Evolutionary conservation across 192 early-diverging fungal species (phyloP), one percentile per base, ranked within the genome.

Genomic region (Coemansia sp.): DNA sequence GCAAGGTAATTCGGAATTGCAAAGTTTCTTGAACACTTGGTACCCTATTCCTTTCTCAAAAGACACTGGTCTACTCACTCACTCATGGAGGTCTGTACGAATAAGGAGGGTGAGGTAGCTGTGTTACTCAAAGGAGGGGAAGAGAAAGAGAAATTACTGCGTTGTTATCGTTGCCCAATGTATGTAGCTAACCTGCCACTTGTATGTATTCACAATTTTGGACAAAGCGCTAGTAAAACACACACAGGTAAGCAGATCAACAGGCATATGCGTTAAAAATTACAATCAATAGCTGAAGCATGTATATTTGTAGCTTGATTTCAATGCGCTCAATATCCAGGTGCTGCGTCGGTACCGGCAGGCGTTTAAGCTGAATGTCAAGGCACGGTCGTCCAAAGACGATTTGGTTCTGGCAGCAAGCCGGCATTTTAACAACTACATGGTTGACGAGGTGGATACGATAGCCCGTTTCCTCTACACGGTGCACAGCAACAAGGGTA

Each of bases 391-490:
- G 22, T 74, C 81, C 5, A 82, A 82, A 48, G 81, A 82, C 12
- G 81, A 82, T 24, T 48, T 82, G 55, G 75, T 78, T 11, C 43
- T 68, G 24, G 75, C 81, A 1, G 69, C 68, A n/a, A 74, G 65
- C 41, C 62, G 71, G 18, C 81, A 82, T 55, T 82, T 71, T 47
- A 54, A 62, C 16, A 59, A 37, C 55, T 71, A 74, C 50, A 62
- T 66, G 23, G 81, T 82, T 16, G 75, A 82, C 37, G 81, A 82
- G 56, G 81, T 78, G 9, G 75, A 82, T 55, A 82, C 81, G 62
- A 74, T 82, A 70, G 81, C 81, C 11, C 71, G 73, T 18, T 82
- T 82, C 51, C 72, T 82, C 19, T 82, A 78, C 54, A 69, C 74
- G 0, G 74, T 77, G 48, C 81, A 74, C 62, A 78, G 68, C 56